These are phyloP conservation scores for Yarrowia sp. DNA, from an alignment of 805 yeast genomes.

Conservation along the genomic window DNA sequence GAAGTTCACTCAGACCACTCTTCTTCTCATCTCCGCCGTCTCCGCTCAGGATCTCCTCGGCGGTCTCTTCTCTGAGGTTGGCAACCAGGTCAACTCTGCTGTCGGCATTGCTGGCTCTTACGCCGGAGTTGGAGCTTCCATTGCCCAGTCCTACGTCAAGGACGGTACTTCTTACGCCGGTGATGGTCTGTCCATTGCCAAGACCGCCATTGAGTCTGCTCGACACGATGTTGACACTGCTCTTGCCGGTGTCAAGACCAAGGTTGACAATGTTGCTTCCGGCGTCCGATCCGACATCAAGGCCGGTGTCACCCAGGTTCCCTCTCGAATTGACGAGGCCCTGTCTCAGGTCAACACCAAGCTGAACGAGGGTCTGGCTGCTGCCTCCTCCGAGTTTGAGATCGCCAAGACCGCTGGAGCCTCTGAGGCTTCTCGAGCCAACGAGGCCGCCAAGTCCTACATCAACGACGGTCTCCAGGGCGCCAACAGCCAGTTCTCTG, in stretches of 20 bases:
- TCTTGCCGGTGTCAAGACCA: not conserved
- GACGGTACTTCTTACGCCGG: constrained; percentile 25
- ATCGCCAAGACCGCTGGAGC: constrained; percentile 25
- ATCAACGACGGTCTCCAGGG: constrained; percentile 13
- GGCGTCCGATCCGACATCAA: constrained; percentile 14
- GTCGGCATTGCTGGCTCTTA: constrained; percentile 12
- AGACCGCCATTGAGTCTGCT: constrained; percentile 25
- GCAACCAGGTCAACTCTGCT: constrained; percentile 16
- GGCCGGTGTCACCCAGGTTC: constrained; percentile 24
- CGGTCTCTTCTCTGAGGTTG: constrained; percentile 16
- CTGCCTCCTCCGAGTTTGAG: constrained; percentile 15
- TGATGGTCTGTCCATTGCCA: constrained; percentile 24
- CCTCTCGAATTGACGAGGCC: constrained; percentile 18
- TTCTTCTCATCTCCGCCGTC: constrained; percentile 1
- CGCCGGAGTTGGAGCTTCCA: constrained; percentile 25
- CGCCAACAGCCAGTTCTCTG: constrained; percentile 20
- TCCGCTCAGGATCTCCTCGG: constrained; percentile 16
- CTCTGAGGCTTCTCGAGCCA: constrained; percentile 9
- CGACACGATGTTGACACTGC: constrained; percentile 22
- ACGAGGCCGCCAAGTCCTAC: constrained; percentile 20
- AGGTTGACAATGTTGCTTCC: constrained; percentile 13
- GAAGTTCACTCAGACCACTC: constrained; percentile 20
- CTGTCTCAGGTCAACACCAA: constrained; percentile 14
- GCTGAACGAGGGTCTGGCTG: constrained; percentile 12
- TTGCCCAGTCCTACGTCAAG: constrained; percentile 25